A percentile compares a stretch with the other conserved stretches of the same genome.
Evolutionary conservation across 1,284 basidiomycete genomes (phyloP).

Genomic region (Irpex sp.): DNA sequence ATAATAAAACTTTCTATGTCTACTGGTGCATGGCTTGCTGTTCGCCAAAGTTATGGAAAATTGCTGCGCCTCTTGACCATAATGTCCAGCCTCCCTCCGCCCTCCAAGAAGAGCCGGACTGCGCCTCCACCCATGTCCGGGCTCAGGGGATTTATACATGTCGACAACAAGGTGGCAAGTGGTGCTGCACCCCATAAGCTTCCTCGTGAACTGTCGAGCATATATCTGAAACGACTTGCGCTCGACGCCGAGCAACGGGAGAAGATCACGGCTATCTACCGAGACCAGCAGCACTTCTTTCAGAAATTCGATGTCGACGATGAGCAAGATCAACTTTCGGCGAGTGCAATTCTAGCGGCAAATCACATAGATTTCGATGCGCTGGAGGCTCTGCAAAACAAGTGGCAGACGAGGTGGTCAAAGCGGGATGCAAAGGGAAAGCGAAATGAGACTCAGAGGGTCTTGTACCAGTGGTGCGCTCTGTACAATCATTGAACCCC

Average conservation of each 20-base stretch:
- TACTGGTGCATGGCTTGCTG: too few relatives aligned
- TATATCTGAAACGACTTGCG: background rate
- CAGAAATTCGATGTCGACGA: background rate
- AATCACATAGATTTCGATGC: background rate
- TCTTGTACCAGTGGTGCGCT: slow-evolving; percentile 6
- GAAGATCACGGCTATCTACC: background rate
- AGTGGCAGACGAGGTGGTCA: slow-evolving; percentile 5
- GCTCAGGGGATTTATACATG: too few relatives aligned
- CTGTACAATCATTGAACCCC: background rate
- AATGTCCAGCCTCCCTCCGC: too few relatives aligned
- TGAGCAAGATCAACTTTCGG: slow-evolving; percentile 3
- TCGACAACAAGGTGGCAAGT: too few relatives aligned
- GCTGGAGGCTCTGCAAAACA: background rate
- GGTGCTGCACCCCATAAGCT: too few relatives aligned
- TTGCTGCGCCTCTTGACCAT: too few relatives aligned
- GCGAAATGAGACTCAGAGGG: background rate
- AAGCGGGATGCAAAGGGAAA: background rate
- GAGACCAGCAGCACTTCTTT: background rate
- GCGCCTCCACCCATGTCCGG: too few relatives aligned
- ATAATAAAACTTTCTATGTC: too few relatives aligned
- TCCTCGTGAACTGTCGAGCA: background rate
- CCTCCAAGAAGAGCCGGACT: too few relatives aligned
- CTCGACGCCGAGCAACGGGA: background rate
- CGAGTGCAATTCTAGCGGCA: background rate
- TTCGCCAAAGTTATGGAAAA: too few relatives aligned